phyloP scores from a whole-genome alignment of 257 asterid genomes.

The Nicotiana noctiflora region DNA sequence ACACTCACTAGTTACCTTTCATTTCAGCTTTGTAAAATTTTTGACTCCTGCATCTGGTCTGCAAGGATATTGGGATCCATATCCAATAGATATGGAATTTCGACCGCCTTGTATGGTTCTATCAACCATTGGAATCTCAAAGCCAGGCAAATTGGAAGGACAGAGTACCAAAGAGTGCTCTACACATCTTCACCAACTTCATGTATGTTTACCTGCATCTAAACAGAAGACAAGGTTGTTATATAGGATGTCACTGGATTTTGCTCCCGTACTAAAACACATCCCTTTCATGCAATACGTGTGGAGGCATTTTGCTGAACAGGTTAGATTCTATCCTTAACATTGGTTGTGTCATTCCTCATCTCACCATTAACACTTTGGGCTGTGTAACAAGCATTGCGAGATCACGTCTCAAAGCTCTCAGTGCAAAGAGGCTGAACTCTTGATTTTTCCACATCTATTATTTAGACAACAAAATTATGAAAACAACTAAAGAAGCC shows the following conservation, averaged over 20 bases:
- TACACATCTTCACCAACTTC: constrained; percentile 95
- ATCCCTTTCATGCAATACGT: constrained; percentile 71
- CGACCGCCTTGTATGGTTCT: constrained; percentile 89
- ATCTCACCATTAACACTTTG: background rate
- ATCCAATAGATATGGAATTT: constrained; percentile 96
- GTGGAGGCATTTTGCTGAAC: constrained; percentile 90
- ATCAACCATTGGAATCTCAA: constrained; percentile 89
- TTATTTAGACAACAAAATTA: background rate
- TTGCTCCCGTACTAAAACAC: constrained; percentile 79
- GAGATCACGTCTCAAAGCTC: background rate
- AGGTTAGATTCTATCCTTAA: constrained; percentile 38
- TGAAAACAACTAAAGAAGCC: background rate
- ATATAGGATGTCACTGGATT: constrained; percentile 96
- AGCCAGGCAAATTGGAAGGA: constrained; percentile 84
- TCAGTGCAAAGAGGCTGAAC: background rate
- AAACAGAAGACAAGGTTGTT: constrained; percentile 77
- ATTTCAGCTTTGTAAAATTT: constrained; percentile 83
- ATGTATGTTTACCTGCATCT: constrained; percentile 85
- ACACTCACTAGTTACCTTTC: background rate
- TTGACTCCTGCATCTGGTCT: constrained; percentile 74
- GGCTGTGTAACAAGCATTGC: background rate
- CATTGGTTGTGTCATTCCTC: background rate
- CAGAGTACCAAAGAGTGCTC: constrained; percentile 67
- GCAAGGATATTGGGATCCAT: constrained; percentile 97
- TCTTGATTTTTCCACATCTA: background rate